Conservation (phyloP, 257 asterid species). For the Solanum sejunctum region DNA sequence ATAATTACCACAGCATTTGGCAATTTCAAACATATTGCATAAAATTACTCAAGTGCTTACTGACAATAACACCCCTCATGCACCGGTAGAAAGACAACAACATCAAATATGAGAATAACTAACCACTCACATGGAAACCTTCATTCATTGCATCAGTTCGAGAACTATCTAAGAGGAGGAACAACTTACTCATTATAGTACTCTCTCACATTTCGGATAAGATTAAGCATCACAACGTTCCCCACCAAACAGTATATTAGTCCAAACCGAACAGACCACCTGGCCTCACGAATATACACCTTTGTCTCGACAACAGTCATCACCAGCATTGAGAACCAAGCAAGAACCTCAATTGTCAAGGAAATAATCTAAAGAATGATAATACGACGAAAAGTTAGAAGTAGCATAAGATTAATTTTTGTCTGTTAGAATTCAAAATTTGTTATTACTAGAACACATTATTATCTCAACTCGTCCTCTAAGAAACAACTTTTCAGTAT, state of each 20-base stretch:
- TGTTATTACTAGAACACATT: background rate
- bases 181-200: conserved; percentile 54
- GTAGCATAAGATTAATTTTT: background rate
- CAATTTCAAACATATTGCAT: background rate
- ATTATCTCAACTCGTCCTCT: background rate
- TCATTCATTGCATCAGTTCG: background rate
- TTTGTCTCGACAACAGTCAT: conserved; percentile 63
- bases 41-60: background rate
- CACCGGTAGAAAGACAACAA: background rate
- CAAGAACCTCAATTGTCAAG: conserved; percentile 53
- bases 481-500: background rate
- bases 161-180: background rate
- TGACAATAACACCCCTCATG: background rate
- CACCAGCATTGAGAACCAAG: conserved; percentile 79
- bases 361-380: conserved; percentile 12
- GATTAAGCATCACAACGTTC: conserved; percentile 70
- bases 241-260: conserved; percentile 72
- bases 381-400: background rate
- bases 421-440: background rate
- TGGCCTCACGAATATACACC: conserved; percentile 59
- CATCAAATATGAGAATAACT: background rate
- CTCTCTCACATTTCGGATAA: conserved; percentile 45
- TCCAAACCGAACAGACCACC: conserved; percentile 86
- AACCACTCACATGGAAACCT: background rate
- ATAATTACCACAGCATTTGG: background rate